Conservation (phyloP, 2,329 filamentous ascomycete species). For the Ilyonectria robusta region DNA sequence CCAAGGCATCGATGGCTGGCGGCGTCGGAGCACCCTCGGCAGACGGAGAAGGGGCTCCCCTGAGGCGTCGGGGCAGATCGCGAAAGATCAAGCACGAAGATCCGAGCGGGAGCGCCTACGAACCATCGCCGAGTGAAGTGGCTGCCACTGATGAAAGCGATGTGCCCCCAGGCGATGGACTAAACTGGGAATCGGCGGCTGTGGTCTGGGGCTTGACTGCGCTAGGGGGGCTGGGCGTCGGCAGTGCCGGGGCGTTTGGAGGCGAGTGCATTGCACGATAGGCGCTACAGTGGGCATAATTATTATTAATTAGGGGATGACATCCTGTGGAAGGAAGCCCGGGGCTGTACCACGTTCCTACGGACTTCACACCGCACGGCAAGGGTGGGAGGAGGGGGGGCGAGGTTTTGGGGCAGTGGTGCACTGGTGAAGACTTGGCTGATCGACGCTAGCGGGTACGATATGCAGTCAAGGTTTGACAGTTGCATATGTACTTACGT, state of each 20-base stretch:
- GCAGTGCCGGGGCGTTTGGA: constrained; percentile 62
- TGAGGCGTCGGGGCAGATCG: constrained; percentile 15
- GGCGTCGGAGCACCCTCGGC: constrained; percentile 6
- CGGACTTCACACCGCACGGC: neutral
- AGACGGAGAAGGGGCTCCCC: constrained; percentile 1
- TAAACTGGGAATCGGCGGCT: constrained; percentile 61
- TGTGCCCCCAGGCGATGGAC: constrained; percentile 50
- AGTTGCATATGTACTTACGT: neutral
- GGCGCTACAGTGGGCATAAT: constrained; percentile 1
- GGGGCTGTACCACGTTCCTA: too few relatives aligned
- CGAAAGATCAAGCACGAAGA: constrained; percentile 38
- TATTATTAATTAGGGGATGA: neutral
- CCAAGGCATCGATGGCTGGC: constrained; percentile 9
- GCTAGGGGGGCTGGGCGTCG: constrained; percentile 60
- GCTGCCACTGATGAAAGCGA: constrained; percentile 57
- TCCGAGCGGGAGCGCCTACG: constrained; percentile 54
- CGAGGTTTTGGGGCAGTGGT: constrained; percentile 2
- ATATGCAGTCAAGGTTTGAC: constrained; percentile 7
- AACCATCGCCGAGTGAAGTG: constrained; percentile 53
- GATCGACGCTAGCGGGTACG: constrained; percentile 10
- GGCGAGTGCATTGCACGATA: constrained; percentile 61
- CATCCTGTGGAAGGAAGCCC: neutral
- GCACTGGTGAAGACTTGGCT: neutral
- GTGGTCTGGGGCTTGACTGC: constrained; percentile 62
- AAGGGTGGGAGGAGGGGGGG: neutral